These are phyloP conservation scores for Colletotrichum chlorophyti DNA, from an alignment of 2,329 filamentous ascomycete genomes.

Conservation along the genomic window DNA sequence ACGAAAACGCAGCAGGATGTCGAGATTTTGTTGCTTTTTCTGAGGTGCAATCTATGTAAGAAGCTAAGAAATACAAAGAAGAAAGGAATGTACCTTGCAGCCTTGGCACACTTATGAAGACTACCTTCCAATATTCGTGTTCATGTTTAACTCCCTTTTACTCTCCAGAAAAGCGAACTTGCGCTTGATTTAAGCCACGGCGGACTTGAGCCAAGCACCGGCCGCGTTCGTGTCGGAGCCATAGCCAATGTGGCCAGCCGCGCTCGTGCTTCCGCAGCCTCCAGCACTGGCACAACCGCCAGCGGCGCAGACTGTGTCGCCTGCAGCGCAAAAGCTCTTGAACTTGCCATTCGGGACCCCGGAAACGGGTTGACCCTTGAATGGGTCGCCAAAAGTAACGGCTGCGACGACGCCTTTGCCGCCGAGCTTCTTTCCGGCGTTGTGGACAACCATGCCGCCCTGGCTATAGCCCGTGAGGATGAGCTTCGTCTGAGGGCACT, in stretches of 20 bases:
- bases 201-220: constrained; percentile 15
- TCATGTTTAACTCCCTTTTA: no score
- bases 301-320: constrained; percentile 7
- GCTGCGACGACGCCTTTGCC: constrained; percentile 10
- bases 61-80: constrained; percentile 10
- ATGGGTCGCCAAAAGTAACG: constrained; percentile 29
- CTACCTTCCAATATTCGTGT: no score
- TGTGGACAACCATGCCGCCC: constrained; percentile 48
- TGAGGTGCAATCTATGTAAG: not conserved
- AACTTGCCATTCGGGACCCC: constrained; percentile 4
- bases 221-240: constrained; percentile 10
- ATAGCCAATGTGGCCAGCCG: constrained; percentile 16
- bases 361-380: constrained; percentile 10
- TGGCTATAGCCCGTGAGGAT: constrained; percentile 57
- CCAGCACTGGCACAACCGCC: constrained; percentile 21
- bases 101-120: no score
- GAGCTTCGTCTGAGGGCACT: constrained; percentile 53
- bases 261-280: constrained; percentile 11
- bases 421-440: constrained; percentile 43
- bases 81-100: constrained; percentile 3
- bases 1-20: no score
- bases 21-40: no score
- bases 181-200: not conserved
- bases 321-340: constrained; percentile 19
- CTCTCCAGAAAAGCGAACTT: no score